Evolutionary conservation across 768 basidiomycete genomes (phyloP), one percentile per base, ranked within the genome.

Genomic region (Mycena pura): DNA sequence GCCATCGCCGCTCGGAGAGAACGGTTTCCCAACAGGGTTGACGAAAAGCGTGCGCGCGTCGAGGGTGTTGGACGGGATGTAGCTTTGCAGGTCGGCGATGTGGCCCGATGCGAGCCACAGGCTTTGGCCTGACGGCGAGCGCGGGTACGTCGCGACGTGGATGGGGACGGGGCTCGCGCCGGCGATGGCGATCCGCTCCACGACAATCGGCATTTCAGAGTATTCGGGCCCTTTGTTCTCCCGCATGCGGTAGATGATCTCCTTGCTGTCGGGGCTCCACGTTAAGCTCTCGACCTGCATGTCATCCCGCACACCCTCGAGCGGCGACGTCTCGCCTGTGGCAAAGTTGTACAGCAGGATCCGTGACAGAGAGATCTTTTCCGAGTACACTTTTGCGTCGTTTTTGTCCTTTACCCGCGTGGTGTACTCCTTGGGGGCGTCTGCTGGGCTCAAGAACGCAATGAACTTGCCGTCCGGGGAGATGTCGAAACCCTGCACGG

Each of bases 11-110:
- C 17, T 46, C n/a, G 38, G 32, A 38, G 47, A 45, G 24, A 56
- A 59, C 17, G 62, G 41, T 22, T 63, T 25, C 10, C 61, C 67
- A 17, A 64, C 34, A 27, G 46, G 63, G 45, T 72, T 64, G 25
- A 70, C 63, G 50, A 69, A 73, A 13, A 77, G 67, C 9, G 75
- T 66, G 31, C 76, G 65, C 8, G 76, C 74, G 51, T 75, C 76
- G 24, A 77, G 71, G 21, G 57, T 61, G 53, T 73, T 75, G 1
- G 49, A 36, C 3, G 74, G 69, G 31, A 72, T 68, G 50, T 70
- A 75, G 57, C 61, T 75, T 51, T 76, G 76, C 41, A 76, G 53
- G 48, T 65, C 66, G 7, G 67, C 65, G 53, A 76, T 67, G 39
- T 71, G 72, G 5, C 72, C 73, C 13, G 73, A 70, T 11, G 64